Conservation (phyloP, 345 rosid species). For the Sonneratia alba region DNA sequence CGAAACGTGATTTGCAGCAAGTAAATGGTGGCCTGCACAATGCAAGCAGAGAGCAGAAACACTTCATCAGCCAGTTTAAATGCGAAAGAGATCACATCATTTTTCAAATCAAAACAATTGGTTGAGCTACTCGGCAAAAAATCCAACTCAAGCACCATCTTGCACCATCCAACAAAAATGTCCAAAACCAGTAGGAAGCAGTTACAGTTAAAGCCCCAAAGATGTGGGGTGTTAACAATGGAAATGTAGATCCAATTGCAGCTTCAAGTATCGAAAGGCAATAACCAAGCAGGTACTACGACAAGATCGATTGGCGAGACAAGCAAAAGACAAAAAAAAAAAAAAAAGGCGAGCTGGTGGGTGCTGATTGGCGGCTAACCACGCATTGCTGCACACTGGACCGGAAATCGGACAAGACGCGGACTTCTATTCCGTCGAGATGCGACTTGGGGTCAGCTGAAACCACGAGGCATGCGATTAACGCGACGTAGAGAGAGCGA, state of each 20-base stretch:
- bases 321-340: background rate
- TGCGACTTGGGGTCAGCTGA: constrained; percentile 31
- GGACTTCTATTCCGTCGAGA: constrained; percentile 33
- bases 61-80: background rate
- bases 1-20: background rate
- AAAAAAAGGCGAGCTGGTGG: background rate
- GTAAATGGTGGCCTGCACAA: background rate
- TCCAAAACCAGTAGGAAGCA: background rate
- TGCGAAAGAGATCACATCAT: background rate
- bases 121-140: background rate
- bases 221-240: background rate
- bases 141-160: background rate
- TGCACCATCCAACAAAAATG: background rate
- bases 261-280: too few relatives aligned
- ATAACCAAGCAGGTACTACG: too few relatives aligned
- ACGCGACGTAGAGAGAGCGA: background rate
- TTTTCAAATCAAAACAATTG: background rate
- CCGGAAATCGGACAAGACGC: constrained; percentile 56
- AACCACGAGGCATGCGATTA: background rate
- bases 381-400: constrained; percentile 73
- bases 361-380: constrained; percentile 34
- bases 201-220: too few relatives aligned
- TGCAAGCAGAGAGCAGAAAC: too few relatives aligned
- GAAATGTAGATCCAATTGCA: background rate
- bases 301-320: background rate